Conservation (phyloP, 257 asterid species). For the Lycium barbarum region DNA sequence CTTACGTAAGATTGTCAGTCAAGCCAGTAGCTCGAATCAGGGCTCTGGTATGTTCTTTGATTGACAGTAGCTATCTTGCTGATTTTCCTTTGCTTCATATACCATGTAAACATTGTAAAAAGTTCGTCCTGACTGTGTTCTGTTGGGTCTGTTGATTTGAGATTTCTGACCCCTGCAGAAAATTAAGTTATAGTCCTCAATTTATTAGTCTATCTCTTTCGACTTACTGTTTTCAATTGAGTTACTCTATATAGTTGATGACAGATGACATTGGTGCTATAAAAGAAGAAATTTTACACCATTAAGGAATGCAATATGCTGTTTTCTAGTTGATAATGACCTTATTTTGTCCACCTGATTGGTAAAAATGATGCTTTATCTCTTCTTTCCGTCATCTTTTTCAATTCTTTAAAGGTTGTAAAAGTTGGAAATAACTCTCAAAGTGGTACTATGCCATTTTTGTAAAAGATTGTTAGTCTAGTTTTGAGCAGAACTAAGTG, state of each 20-base stretch:
- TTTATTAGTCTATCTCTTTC: slow-evolving; percentile 1
- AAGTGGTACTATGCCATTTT: background rate
- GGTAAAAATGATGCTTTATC: background rate
- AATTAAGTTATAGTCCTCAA: slow-evolving; percentile 18
- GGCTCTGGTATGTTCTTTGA: slow-evolving; percentile 29
- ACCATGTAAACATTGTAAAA: slow-evolving; percentile 26
- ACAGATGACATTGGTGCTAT: background rate
- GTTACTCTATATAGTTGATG: slow-evolving; percentile 12
- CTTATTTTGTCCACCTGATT: background rate
- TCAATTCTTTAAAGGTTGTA: background rate
- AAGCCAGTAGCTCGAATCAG: slow-evolving; percentile 38
- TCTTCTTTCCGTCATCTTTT: slow-evolving; percentile 3
- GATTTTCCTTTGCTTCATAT: background rate
- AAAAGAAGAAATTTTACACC: background rate
- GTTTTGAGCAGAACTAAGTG: background rate
- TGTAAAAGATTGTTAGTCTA: slow-evolving; percentile 1
- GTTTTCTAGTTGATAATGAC: background rate
- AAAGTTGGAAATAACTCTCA: background rate
- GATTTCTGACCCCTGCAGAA: slow-evolving; percentile 19
- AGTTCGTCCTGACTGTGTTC: slow-evolving; percentile 3
- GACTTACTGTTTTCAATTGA: slow-evolving; percentile 13
- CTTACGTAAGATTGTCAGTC: slow-evolving; percentile 66
- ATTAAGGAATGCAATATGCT: background rate
- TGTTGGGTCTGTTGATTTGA: slow-evolving; percentile 19
- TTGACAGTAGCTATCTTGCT: slow-evolving; percentile 6